phyloP scores from a whole-genome alignment of 257 asterid species.

The Capsicum chinense region DNA sequence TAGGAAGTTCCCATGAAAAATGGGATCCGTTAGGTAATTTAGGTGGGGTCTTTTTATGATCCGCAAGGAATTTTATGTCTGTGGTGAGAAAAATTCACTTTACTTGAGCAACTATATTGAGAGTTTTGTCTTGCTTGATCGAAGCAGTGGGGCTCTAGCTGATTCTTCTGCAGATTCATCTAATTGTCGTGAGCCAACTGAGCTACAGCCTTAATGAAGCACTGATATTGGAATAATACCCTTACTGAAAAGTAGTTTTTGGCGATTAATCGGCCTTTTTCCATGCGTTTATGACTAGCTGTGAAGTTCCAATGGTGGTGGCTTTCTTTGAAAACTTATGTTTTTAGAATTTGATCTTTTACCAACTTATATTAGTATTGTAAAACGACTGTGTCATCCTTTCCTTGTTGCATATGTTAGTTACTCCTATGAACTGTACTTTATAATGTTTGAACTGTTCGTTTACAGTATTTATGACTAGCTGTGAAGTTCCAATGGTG shows the following conservation, averaged over 20 bases:
- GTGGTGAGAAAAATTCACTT: conserved; percentile 36
- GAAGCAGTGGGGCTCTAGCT: not conserved
- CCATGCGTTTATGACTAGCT: not conserved
- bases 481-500: not conserved
- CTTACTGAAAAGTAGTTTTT: not conserved
- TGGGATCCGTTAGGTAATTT: not conserved
- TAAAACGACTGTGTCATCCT: not conserved
- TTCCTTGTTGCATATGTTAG: not conserved
- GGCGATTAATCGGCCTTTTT: not conserved
- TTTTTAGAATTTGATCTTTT: not conserved
- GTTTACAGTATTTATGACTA: not conserved
- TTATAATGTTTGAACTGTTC: not conserved
- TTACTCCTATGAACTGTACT: not conserved
- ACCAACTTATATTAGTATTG: not conserved
- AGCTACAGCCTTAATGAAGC: not conserved
- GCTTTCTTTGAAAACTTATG: not conserved
- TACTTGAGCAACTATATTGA: conserved; percentile 22
- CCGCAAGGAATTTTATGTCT: conserved; percentile 17
- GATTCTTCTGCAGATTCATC: not conserved
- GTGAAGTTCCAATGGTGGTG: not conserved
- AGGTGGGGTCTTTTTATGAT: conserved; percentile 24
- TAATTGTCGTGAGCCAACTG: not conserved
- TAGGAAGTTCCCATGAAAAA: no score
- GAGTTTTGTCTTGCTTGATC: conserved; percentile 37
- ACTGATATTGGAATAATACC: not conserved